Evolutionary conservation across 1,284 basidiomycete genomes (phyloP), one percentile per base, ranked within the genome.

Genomic region (Puccinia brachypodii): DNA sequence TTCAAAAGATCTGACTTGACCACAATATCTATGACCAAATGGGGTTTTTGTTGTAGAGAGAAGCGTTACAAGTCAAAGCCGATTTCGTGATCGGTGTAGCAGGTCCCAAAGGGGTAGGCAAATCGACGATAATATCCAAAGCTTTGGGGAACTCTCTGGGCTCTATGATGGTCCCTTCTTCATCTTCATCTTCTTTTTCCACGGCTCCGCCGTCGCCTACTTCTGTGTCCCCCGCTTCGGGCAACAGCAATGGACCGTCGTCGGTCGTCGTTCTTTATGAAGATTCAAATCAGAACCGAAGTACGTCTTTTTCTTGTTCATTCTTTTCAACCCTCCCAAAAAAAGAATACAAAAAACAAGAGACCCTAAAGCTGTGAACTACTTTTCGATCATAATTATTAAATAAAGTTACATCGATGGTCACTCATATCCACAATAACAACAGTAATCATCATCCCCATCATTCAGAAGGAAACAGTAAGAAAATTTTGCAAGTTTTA

Each of bases 21-120:
- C n/a, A n/a, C n/a, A n/a, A n/a, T n/a, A n/a, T n/a, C n/a, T n/a
- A n/a, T n/a, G n/a, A n/a, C n/a, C n/a, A n/a, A n/a, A n/a, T n/a
- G n/a, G n/a, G n/a, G n/a, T n/a, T n/a, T n/a, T n/a, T n/a, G n/a
- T n/a, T n/a, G n/a, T n/a, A 81, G 79, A 75, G 44, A 25, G 36
- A 44, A 14, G 72, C 72, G 33, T 40, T 75, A 1, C 38, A 47
- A 14, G 38, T 53, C 28, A 81, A 69, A 31, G 77, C 82, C 3
- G 79, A 81, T 42, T 83, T 81, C 16, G 64, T 83, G 40, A 83
- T 85, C 38, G 83, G 83, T 4, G 81, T 86, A 53, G 82, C 85
- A 25, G 86, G 86, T 0, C 84, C 85, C 3, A 83, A 82, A 28
- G 82, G 83, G 38, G 85, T 85, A n/a, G 86, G 86, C 31, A 86